Percentiles rank a stretch among this genome's conserved stretches.
These are phyloP conservation scores for Beauveria sp. DNA, from an alignment of 2,329 filamentous ascomycete genomes.

Conservation along the genomic window DNA sequence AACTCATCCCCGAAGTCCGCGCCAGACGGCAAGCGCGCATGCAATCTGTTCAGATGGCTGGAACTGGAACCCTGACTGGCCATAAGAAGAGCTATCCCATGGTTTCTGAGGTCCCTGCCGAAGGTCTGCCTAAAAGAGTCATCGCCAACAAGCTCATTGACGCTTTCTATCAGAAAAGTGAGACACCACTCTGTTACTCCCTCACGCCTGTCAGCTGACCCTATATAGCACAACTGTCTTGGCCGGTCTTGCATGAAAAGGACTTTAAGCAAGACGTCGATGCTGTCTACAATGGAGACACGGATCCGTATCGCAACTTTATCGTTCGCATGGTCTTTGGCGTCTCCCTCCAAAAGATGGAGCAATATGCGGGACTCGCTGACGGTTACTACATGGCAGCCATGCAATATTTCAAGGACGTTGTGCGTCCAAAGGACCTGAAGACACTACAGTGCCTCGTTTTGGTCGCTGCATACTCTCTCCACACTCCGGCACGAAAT, in stretches of 20 bases:
- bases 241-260: conserved; percentile 79
- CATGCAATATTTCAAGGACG: conserved; percentile 72
- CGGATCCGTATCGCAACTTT: conserved; percentile 79
- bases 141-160: conserved; percentile 74
- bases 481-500: conserved; percentile 84
- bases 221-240: conserved; percentile 70
- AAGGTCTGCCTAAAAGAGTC: conserved; percentile 62
- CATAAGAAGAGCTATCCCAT: conserved; percentile 85
- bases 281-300: conserved; percentile 68
- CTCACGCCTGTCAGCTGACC: conserved; percentile 12
- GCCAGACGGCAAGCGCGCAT: conserved; percentile 47
- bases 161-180: conserved; percentile 79
- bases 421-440: conserved; percentile 81
- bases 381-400: conserved; percentile 93
- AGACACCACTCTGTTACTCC: conserved; percentile 16
- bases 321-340: conserved; percentile 86
- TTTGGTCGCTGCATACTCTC: conserved; percentile 82
- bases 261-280: conserved; percentile 69
- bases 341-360: conserved; percentile 92
- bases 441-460: conserved; percentile 85
- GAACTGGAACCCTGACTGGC: conserved; percentile 37
- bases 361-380: conserved; percentile 85
- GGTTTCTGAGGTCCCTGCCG: conserved; percentile 76
- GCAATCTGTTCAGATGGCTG: conserved; percentile 52
- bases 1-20: conserved; percentile 72